Evolutionary conservation across 176 grass and related monocot genomes (phyloP).

Genomic region (Ampelocalamus luodianensis): DNA sequence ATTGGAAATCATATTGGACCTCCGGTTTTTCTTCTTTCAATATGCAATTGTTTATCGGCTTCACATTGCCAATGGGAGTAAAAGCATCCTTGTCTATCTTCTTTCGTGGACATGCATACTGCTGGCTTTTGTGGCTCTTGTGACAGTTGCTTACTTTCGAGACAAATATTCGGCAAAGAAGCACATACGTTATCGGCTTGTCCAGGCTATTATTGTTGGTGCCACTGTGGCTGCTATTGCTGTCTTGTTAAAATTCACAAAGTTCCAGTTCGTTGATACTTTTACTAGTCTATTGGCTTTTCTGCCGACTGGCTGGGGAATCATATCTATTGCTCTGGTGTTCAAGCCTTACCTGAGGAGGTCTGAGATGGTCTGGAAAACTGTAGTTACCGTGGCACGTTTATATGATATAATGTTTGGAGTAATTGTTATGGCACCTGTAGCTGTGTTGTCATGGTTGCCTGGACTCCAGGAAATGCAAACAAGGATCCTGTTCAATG

Average conservation of each 20-base stretch:
- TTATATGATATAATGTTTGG: conserved; percentile 94
- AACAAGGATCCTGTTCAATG: conserved; percentile 95
- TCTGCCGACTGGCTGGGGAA: conserved; percentile 95
- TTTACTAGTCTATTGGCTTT: conserved; percentile 86
- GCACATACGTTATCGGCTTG: conserved; percentile 82
- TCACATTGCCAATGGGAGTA: conserved; percentile 66
- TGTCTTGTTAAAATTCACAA: conserved; percentile 66
- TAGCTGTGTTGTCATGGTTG: conserved; percentile 91
- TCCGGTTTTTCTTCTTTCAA: conserved; percentile 95
- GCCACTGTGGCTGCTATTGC: conserved; percentile 62
- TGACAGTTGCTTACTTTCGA: conserved; percentile 72
- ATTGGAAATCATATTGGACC: conserved; percentile 85
- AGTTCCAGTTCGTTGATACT: conserved; percentile 76
- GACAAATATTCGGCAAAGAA: conserved; percentile 88
- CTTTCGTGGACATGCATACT: conserved; percentile 84
- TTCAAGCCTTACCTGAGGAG: conserved; percentile 76
- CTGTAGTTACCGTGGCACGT: conserved; percentile 70
- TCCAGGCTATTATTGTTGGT: conserved; percentile 71
- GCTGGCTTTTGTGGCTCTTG: conserved; percentile 68
- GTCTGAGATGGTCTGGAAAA: conserved; percentile 79
- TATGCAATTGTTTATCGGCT: conserved; percentile 90
- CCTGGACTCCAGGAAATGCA: conserved; percentile 97
- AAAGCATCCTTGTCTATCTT: conserved; percentile 86
- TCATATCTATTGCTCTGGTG: conserved; percentile 86
- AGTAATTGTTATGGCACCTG: conserved; percentile 79